These are phyloP conservation scores for Conringia planisiliqua DNA, from an alignment of 345 rosid genomes.

Conservation along the genomic window DNA sequence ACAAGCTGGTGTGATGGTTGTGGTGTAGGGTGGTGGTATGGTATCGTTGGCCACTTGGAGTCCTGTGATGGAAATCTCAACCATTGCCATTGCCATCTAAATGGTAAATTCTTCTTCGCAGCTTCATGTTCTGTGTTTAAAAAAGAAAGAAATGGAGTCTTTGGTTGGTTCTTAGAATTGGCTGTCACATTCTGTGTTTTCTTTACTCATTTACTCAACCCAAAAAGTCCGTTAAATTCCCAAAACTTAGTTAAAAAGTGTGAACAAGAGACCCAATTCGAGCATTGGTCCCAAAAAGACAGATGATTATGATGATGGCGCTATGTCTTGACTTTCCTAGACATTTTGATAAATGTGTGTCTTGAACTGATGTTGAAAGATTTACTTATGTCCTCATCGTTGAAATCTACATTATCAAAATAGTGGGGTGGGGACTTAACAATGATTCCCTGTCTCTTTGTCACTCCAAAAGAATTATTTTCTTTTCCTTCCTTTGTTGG, in stretches of 20 bases:
- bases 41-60: slow-evolving; percentile 81
- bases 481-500: slow-evolving; percentile 10
- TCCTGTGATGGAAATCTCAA: slow-evolving; percentile 69
- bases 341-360: slow-evolving; percentile 57
- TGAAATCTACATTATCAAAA: not conserved
- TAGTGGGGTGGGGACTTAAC: slow-evolving; percentile 18
- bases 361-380: slow-evolving; percentile 47
- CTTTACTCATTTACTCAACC: slow-evolving; percentile 2
- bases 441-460: slow-evolving; percentile 52
- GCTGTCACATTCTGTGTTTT: slow-evolving; percentile 17
- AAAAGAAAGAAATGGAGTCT: not conserved
- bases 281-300: slow-evolving; percentile 52
- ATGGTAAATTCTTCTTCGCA: slow-evolving; percentile 47
- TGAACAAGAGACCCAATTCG: slow-evolving; percentile 28
- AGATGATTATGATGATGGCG: slow-evolving; percentile 33
- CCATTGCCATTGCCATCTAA: slow-evolving; percentile 59
- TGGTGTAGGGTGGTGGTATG: slow-evolving; percentile 91
- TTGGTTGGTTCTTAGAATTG: slow-evolving; percentile 15
- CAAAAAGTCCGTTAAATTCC: slow-evolving; percentile 1
- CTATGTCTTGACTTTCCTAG: slow-evolving; percentile 56
- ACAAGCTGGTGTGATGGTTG: slow-evolving; percentile 10
- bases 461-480: slow-evolving; percentile 4
- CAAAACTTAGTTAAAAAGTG: slow-evolving; percentile 34
- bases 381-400: slow-evolving; percentile 31
- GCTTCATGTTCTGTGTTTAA: not conserved